Conservation (phyloP, 345 rosid species). For the Acer campestre region DNA sequence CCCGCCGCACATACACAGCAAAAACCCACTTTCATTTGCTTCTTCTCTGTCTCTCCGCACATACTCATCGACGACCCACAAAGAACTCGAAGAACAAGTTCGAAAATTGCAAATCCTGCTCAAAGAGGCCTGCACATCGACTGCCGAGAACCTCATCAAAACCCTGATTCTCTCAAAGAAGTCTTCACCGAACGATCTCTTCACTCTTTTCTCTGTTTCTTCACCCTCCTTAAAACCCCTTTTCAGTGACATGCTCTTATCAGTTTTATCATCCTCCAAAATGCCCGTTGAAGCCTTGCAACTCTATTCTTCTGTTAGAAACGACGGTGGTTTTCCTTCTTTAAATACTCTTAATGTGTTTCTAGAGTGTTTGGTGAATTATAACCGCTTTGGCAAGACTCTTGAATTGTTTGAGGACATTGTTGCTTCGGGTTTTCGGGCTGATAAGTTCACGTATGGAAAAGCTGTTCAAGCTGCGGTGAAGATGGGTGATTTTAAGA, state of each 20-base stretch:
- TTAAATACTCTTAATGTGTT: conserved; percentile 40
- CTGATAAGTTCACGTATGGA: conserved; percentile 58
- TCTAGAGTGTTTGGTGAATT: conserved; percentile 44
- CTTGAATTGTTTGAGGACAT: conserved; percentile 56
- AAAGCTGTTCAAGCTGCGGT: conserved; percentile 80
- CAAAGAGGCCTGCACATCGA: conserved; percentile 42
- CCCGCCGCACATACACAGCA: not conserved
- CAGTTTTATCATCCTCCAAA: conserved; percentile 45
- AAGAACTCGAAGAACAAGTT: conserved; percentile 39
- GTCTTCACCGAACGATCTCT: conserved; percentile 58
- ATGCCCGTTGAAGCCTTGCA: conserved; percentile 49
- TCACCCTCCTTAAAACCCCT: conserved; percentile 44
- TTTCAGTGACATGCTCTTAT: conserved; percentile 49
- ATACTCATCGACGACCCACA: conserved; percentile 23
- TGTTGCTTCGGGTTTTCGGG: conserved; percentile 44
- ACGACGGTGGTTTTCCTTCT: conserved; percentile 50
- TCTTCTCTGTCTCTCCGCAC: not conserved
- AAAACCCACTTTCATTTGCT: not conserved
- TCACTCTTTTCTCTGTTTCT: conserved; percentile 44
- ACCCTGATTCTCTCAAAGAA: conserved; percentile 44
- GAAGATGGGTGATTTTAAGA: conserved; percentile 55
- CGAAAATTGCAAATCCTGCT: conserved; percentile 53
- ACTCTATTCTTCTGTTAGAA: conserved; percentile 43
- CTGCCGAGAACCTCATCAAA: conserved; percentile 48
- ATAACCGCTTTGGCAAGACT: conserved; percentile 40